A percentile compares a stretch with the other conserved stretches of the same genome.
Evolutionary conservation across 805 yeast species (phyloP).

Genomic region (Ogataea pilisensis): DNA sequence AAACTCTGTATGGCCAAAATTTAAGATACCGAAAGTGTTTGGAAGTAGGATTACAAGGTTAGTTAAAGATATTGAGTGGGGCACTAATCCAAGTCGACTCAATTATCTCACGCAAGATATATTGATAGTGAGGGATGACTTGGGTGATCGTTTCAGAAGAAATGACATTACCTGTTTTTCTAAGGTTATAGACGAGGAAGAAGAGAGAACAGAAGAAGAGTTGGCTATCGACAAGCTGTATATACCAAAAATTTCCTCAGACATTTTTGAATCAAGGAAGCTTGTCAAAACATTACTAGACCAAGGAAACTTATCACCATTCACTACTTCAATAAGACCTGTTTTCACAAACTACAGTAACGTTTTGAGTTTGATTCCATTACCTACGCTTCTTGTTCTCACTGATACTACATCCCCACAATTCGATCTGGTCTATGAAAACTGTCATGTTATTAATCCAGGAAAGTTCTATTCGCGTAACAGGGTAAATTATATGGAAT

Average conservation of each 20-base stretch:
- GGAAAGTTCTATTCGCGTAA: constrained; percentile 48
- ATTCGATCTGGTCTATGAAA: constrained; percentile 75
- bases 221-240: constrained; percentile 27
- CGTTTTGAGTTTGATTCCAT: constrained; percentile 65
- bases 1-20: constrained; percentile 64
- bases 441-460: constrained; percentile 74
- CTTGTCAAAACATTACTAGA: constrained; percentile 77
- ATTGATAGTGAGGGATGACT: constrained; percentile 66
- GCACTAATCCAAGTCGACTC: constrained; percentile 76
- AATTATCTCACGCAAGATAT: constrained; percentile 83
- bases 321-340: constrained; percentile 55
- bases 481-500: constrained; percentile 68
- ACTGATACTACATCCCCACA: constrained; percentile 67
- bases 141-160: constrained; percentile 65
- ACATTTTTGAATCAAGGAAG: constrained; percentile 58
- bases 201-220: constrained; percentile 22
- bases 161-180: constrained; percentile 57
- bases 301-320: constrained; percentile 87
- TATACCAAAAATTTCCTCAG: constrained; percentile 37
- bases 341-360: constrained; percentile 69
- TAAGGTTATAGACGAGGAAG: constrained; percentile 12
- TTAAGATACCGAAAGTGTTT: constrained; percentile 66
- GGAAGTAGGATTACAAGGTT: constrained; percentile 61
- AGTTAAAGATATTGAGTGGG: constrained; percentile 47
- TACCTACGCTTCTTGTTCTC: constrained; percentile 65